Percentiles rank a stretch among this genome's conserved stretches.
Conservation (phyloP, 1,284 basidiomycete genomes). For the Ganoderma meredithae region DNA sequence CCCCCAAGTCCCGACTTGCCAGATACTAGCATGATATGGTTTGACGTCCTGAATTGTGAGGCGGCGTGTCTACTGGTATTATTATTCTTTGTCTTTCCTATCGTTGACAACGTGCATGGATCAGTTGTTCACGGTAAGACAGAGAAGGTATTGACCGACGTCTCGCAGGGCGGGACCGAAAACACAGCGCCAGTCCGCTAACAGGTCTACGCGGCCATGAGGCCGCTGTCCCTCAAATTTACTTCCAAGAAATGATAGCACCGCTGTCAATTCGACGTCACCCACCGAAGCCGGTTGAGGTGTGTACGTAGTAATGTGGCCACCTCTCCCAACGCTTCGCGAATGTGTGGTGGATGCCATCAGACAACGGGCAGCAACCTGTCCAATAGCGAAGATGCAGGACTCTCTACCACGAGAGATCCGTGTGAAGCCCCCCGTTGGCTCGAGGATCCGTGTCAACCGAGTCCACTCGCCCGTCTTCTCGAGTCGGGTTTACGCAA, state of each 20-base stretch:
- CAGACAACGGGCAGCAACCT: background rate
- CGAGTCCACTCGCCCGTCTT: background rate
- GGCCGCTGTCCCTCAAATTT: background rate
- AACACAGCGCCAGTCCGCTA: background rate
- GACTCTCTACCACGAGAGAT: background rate
- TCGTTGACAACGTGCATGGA: background rate
- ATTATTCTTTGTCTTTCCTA: background rate
- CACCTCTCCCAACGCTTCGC: background rate
- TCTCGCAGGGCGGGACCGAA: background rate
- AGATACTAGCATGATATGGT: background rate
- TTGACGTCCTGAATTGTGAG: background rate
- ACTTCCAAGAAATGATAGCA: background rate
- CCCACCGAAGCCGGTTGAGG: background rate
- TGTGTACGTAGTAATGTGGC: constrained; percentile 5
- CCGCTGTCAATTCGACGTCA: background rate
- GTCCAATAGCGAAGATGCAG: background rate
- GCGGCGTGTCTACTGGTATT: background rate
- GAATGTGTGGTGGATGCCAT: background rate
- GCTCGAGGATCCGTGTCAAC: background rate
- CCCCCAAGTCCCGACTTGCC: background rate
- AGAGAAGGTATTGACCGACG: background rate
- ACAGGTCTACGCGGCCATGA: background rate
- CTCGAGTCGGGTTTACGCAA: background rate
- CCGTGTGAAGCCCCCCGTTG: background rate
- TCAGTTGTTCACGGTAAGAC: background rate